phyloP scores from a whole-genome alignment of 2,329 filamentous ascomycete genomes.

The Paraconiothyrium sp. region DNA sequence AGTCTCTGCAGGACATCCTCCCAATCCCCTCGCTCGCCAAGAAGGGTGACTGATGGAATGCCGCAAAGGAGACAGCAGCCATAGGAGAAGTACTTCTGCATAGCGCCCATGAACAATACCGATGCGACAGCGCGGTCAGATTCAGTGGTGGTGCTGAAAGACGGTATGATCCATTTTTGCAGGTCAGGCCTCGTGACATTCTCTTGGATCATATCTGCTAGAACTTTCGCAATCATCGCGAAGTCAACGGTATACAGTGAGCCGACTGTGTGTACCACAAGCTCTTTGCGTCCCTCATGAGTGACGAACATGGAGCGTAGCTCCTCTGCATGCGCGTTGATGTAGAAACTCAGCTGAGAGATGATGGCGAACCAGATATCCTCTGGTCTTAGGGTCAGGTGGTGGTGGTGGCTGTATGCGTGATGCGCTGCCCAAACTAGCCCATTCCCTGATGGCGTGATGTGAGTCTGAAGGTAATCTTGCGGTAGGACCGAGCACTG shows the following conservation, averaged over 20 bases:
- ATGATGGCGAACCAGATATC: constrained; percentile 35
- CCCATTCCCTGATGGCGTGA: not conserved
- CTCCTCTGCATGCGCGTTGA: constrained; percentile 27
- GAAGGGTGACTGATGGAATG: constrained; percentile 62
- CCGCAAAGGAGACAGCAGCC: constrained; percentile 52
- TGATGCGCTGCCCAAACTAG: constrained; percentile 8
- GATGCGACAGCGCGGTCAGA: constrained; percentile 56
- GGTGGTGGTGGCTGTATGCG: constrained; percentile 8
- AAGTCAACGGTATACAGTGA: constrained; percentile 25
- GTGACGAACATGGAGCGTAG: constrained; percentile 34
- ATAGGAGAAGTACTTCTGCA: constrained; percentile 62
- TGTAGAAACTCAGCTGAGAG: constrained; percentile 30
- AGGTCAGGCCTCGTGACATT: constrained; percentile 55
- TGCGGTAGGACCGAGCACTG: not conserved
- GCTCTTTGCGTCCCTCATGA: constrained; percentile 33
- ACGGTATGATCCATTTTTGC: constrained; percentile 60
- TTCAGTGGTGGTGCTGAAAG: constrained; percentile 61
- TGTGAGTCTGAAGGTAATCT: not conserved
- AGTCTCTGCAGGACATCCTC: constrained; percentile 53
- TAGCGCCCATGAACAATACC: constrained; percentile 62
- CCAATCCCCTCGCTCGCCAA: constrained; percentile 61
- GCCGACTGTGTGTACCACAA: not conserved
- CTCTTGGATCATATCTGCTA: constrained; percentile 53
- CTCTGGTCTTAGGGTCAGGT: constrained; percentile 32
- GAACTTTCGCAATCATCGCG: constrained; percentile 23